These are phyloP conservation scores for Kurtzmaniella fragi DNA, from an alignment of 805 yeast genomes.

Conservation along the genomic window DNA sequence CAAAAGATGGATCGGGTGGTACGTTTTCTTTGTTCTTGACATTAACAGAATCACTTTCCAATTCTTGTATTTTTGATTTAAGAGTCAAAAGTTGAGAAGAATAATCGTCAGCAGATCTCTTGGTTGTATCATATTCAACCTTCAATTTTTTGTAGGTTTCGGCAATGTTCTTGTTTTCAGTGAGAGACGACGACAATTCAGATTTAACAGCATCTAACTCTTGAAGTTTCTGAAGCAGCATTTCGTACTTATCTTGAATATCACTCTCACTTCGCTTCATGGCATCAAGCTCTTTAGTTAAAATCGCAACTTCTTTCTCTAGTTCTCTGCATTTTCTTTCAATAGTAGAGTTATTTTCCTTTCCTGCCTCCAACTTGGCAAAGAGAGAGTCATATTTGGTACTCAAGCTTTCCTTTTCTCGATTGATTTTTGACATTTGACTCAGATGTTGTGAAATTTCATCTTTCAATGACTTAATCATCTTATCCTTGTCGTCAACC, in stretches of 20 bases:
- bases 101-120: constrained; percentile 20
- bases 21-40: constrained; percentile 31
- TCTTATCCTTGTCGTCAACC: constrained; percentile 9
- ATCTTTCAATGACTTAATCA: constrained; percentile 6
- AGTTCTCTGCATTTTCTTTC: no score
- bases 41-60: constrained; percentile 12
- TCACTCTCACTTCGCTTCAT: neutral
- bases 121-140: constrained; percentile 16
- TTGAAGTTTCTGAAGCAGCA: neutral
- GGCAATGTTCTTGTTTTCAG: neutral
- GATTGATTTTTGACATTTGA: constrained; percentile 6
- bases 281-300: neutral
- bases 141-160: constrained; percentile 12
- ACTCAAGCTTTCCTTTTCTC: neutral
- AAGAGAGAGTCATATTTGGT: no score
- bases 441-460: constrained; percentile 1
- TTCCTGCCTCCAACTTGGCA: no score
- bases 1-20: constrained; percentile 31
- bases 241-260: neutral
- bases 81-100: constrained; percentile 21
- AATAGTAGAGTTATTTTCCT: no score
- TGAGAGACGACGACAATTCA: neutral
- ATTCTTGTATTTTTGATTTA: constrained; percentile 15
- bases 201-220: constrained; percentile 2
- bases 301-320: neutral